Evolutionary conservation across 495 filamentous ascomycete genomes (phyloP), one percentile per base, ranked within the genome.

Genomic region (Trichoderma reesei): DNA sequence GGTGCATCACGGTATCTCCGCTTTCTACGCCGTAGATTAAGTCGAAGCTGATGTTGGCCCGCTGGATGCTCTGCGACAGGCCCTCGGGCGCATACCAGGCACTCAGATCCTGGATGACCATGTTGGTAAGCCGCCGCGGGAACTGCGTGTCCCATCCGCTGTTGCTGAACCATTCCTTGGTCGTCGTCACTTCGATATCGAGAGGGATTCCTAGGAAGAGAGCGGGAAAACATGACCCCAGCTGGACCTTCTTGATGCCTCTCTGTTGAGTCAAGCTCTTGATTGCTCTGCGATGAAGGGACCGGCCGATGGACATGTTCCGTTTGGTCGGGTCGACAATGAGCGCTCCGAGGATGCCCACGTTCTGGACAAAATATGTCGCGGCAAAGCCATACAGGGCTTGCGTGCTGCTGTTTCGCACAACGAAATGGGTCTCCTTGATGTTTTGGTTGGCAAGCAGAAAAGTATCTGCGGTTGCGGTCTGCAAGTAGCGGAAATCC

Each of bases 331-430:
- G 91, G 67, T 96, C 91, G 41, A 96, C 91, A 59, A 96, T 88
- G 60, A 96, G 74, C 39, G 88, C 86, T 14, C 87, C 90, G 63
- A 96, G 85, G n/a, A 89, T 87, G 13, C 89, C 91, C 3, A 86
- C 88, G 1, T 83, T 82, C 54, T 83, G 83, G 74, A 88, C 86
- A 73, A 82, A 90, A 70, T 94, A 96, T 10, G 91, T 95, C 0
- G 90, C 86, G 71, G 89, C 91, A 73, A 96, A 96, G 31, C 91
- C 91, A 72, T 93, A 95, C 9, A 96, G 75, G 0, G 88, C 89
- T 59, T 89, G 86, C 1, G 91, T 96, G 72, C 86, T 92, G 75
- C 88, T 92, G 74, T 96, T 96, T 8, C 91, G 88, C 56, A 96
- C 91, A 20, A 96, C 90, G 71, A 90, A 96, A 69, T 96, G 91